Conservation (phyloP, 441 rosid genomes). For the Gossypium davidsonii region DNA sequence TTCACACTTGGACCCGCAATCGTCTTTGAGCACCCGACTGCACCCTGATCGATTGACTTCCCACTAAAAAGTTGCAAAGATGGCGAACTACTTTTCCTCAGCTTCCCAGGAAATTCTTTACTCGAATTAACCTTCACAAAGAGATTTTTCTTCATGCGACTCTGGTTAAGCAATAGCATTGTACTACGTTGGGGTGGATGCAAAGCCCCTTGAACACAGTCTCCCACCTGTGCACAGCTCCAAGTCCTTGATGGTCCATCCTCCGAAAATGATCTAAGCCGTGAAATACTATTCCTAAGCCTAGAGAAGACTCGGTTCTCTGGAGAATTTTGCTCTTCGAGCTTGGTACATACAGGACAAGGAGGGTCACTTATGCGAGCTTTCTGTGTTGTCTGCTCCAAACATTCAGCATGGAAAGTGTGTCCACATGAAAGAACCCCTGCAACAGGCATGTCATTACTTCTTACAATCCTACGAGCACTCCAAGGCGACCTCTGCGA, state of each 20-base stretch:
- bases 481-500: constrained; percentile 57
- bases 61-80: constrained; percentile 31
- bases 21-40: constrained; percentile 35
- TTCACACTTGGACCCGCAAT: constrained; percentile 30
- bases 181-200: constrained; percentile 34
- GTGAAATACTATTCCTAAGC: constrained; percentile 32
- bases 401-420: constrained; percentile 57
- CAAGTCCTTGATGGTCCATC: constrained; percentile 46
- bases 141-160: constrained; percentile 41
- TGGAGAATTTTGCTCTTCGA: constrained; percentile 29
- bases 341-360: constrained; percentile 44
- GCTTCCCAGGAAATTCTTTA: constrained; percentile 51
- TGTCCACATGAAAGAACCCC: constrained; percentile 53
- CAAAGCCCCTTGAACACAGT: constrained; percentile 41
- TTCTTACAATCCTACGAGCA: constrained; percentile 45
- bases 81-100: constrained; percentile 33
- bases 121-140: constrained; percentile 42
- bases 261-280: constrained; percentile 34
- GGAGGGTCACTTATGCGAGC: constrained; percentile 41
- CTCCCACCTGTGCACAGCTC: constrained; percentile 53
- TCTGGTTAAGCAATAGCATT: constrained; percentile 35
- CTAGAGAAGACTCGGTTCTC: constrained; percentile 20
- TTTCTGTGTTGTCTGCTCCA: constrained; percentile 49
- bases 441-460: constrained; percentile 51
- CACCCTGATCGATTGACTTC: constrained; percentile 23